A percentile compares a stretch with the other conserved stretches of the same genome.
Conservation (phyloP, 2,329 filamentous ascomycete genomes). For the Aureobasidium sp. region DNA sequence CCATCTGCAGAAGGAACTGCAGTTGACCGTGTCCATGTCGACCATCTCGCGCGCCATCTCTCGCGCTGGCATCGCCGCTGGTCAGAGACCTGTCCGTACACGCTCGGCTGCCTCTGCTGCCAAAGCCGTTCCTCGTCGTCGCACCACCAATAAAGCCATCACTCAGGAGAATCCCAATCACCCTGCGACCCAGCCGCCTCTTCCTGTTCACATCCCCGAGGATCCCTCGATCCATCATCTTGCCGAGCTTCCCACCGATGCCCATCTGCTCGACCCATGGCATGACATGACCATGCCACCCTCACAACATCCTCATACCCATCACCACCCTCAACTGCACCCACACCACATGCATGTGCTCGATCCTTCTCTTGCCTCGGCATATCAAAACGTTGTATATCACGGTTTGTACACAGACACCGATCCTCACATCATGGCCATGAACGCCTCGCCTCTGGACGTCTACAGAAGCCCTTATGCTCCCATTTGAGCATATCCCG, state of each 20-base stretch:
- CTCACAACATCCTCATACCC: not conserved
- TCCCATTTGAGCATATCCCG: conserved; percentile 5
- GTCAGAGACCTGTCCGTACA: conserved; percentile 1
- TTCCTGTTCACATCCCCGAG: not conserved
- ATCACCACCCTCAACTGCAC: not conserved
- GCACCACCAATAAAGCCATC: not conserved
- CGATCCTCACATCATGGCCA: not conserved
- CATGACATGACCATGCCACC: conserved; percentile 1
- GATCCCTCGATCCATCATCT: not conserved
- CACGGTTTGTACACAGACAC: conserved; percentile 8
- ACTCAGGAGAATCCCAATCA: not conserved
- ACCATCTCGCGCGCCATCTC: conserved; percentile 17
- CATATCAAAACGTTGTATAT: conserved; percentile 5
- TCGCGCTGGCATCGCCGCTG: not conserved
- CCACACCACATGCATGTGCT: conserved; percentile 9
- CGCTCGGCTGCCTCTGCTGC: not conserved
- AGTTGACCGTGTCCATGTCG: conserved; percentile 15
- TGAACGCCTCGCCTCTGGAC: not conserved
- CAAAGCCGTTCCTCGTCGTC: not conserved
- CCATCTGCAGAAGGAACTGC: conserved; percentile 11
- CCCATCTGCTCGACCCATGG: conserved; percentile 13
- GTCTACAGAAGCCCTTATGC: conserved; percentile 15
- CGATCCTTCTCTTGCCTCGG: conserved; percentile 8
- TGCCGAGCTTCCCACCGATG: not conserved
- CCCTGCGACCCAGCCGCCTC: not conserved